phyloP scores from a whole-genome alignment of 2,329 filamentous ascomycete genomes.

The Fusarium incarnatum region DNA sequence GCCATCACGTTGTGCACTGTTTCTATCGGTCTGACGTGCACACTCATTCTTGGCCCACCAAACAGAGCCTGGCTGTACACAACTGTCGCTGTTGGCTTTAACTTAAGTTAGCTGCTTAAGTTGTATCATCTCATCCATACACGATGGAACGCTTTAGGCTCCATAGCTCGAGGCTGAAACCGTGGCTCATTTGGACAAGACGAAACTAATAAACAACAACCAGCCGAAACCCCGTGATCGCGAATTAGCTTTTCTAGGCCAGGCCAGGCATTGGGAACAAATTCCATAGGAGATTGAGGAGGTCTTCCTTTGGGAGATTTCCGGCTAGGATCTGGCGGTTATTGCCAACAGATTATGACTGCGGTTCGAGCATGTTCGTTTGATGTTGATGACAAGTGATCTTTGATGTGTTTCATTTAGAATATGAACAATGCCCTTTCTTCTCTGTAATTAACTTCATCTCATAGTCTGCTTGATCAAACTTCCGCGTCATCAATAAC shows the following conservation, averaged over 20 bases:
- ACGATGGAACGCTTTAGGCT: constrained; percentile 29
- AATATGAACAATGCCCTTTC: constrained; percentile 8
- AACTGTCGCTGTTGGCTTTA: constrained; percentile 10
- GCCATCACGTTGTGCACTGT: constrained; percentile 10
- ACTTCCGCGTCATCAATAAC: constrained; percentile 21
- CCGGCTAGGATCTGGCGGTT: constrained; percentile 27
- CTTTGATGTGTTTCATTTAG: constrained; percentile 2
- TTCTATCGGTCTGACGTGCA: constrained; percentile 40
- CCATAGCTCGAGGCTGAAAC: constrained; percentile 44
- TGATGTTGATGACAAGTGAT: constrained; percentile 39
- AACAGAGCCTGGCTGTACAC: constrained; percentile 27
- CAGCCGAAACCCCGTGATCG: constrained; percentile 5
- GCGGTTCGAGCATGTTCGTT: constrained; percentile 28
- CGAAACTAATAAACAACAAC: constrained; percentile 30
- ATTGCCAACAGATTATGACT: constrained; percentile 18
- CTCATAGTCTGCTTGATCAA: neutral
- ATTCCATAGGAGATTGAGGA: neutral
- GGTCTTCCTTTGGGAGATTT: constrained; percentile 29
- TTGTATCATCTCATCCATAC: constrained; percentile 13
- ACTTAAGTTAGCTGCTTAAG: constrained; percentile 14
- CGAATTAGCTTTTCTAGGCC: constrained; percentile 3
- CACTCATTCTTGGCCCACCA: constrained; percentile 36
- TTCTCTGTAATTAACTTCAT: neutral
- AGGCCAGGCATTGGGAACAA: neutral
- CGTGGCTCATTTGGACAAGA: constrained; percentile 42